These are phyloP conservation scores for Seminavis robusta DNA, from an alignment of 108 stramenopile species.

Conservation along the genomic window DNA sequence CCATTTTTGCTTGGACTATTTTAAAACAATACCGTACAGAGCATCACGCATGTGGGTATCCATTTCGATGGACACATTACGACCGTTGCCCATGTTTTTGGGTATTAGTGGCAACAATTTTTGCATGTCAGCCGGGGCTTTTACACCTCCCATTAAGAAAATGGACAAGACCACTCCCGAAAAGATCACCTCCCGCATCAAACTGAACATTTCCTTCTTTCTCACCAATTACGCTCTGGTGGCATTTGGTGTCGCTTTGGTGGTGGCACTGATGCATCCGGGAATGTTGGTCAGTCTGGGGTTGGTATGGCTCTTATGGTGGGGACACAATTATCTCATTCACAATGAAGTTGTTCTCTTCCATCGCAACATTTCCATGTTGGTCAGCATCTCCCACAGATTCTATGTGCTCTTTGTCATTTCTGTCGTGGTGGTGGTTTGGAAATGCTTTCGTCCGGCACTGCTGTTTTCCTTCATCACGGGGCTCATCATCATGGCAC, in stretches of 20 bases:
- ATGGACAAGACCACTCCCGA: slow-evolving; percentile 57
- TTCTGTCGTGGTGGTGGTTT: slow-evolving; percentile 59
- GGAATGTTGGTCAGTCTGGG: slow-evolving; percentile 68
- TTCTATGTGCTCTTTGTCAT: slow-evolving; percentile 49
- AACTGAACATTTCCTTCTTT: slow-evolving; percentile 75
- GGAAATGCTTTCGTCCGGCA: slow-evolving; percentile 70
- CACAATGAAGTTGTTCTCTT: slow-evolving; percentile 64
- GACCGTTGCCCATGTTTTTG: slow-evolving; percentile 12
- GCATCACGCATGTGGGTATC: too few relatives aligned
- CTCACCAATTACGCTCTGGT: slow-evolving; percentile 80
- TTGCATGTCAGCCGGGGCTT: slow-evolving; percentile 74
- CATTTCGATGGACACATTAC: too few relatives aligned
- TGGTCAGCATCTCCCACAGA: slow-evolving; percentile 60
- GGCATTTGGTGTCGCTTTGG: slow-evolving; percentile 54
- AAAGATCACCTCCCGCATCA: slow-evolving; percentile 62
- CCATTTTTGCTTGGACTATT: too few relatives aligned
- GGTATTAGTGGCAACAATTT: slow-evolving; percentile 19
- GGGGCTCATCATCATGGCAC: slow-evolving; percentile 51
- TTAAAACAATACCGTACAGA: too few relatives aligned
- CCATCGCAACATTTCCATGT: slow-evolving; percentile 58
- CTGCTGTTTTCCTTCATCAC: slow-evolving; percentile 55
- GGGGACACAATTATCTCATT: slow-evolving; percentile 53
- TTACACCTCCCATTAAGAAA: slow-evolving; percentile 58
- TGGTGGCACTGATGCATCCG: slow-evolving; percentile 82
- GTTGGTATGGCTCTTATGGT: slow-evolving; percentile 62